Conservation (phyloP, 164 flowering plant species). For the Magnolia changhungtana region DNA sequence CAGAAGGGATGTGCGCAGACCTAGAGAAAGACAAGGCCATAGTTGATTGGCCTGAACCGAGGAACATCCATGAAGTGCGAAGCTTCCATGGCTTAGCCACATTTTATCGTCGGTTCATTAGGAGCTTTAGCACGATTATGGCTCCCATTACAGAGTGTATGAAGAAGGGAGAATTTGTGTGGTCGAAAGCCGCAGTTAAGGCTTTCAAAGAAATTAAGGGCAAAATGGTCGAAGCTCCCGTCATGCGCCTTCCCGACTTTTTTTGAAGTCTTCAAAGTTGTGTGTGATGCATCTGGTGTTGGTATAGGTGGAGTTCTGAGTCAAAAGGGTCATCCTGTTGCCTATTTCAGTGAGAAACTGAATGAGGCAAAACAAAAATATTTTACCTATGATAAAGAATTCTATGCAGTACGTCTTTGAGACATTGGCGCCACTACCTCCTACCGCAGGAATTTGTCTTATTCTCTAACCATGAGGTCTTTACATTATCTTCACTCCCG, state of each 20-base stretch:
- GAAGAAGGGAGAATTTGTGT: too few relatives aligned
- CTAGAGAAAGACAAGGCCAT: not conserved
- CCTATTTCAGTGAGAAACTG: too few relatives aligned
- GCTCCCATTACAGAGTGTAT: too few relatives aligned
- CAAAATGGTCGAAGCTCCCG: too few relatives aligned
- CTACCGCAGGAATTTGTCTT: not conserved
- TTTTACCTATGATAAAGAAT: too few relatives aligned
- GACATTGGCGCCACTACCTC: conserved; percentile 1
- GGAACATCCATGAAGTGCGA: not conserved
- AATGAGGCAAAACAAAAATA: not conserved
- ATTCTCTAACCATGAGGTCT: not conserved
- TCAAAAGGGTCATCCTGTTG: not conserved
- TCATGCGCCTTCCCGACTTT: too few relatives aligned
- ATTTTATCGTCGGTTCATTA: too few relatives aligned
- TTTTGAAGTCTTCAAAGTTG: too few relatives aligned
- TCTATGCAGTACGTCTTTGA: not conserved
- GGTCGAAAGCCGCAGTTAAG: too few relatives aligned
- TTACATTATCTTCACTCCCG: not conserved
- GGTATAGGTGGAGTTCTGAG: not conserved
- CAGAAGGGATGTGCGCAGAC: not conserved
- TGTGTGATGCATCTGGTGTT: too few relatives aligned
- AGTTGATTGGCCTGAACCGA: not conserved
- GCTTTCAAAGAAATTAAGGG: too few relatives aligned
- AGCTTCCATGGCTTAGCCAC: not conserved
- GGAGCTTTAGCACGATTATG: too few relatives aligned